Base-by-base conservation (phyloP, 2,329 filamentous ascomycete genomes). In the Acarospora socialis region DNA sequence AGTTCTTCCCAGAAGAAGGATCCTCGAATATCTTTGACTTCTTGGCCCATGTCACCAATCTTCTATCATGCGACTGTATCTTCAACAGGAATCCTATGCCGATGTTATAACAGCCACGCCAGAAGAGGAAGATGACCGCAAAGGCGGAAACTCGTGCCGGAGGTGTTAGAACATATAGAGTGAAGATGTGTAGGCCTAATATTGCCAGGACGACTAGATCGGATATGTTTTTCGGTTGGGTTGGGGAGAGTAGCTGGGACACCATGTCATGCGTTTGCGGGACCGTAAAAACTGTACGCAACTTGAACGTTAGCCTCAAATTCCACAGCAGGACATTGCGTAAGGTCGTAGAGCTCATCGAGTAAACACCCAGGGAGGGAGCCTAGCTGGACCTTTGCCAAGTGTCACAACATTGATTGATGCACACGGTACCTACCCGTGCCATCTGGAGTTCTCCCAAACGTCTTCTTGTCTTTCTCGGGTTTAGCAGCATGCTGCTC, bases 201-300 rank as follows among this genome's bases (percentile, higher is more conserved):
- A 94, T 78, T 28, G 67, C 66, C 35, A 98, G 66, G 42, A 98
- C 84, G 37, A 79, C 51, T 36, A 74, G 59, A 56, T 98, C 90
- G 39, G 84, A 90, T 22, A 92, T 54, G 53, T 95, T 95, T 66
- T 98, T 98, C 32, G 90, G 84, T 53, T 95, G 80, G 44, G 80
- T 81, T 31, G 90, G 90, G 47, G 92, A 90, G 46, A 98, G 73
- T 34, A 98, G 70, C 60, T 95, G 90, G 31, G 87, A 92, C 46
- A 98, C 87, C 90, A 98, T 95, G 60, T 98, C 90, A 65, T 94
- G 84, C 35, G 90, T 98, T 40, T 83, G 77, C 28, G 90, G 90
- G 33, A 98, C 90, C 36, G 83, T 79, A 53, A 98, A 98, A 48
- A 93, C 90, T 95, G 49, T 28, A 43, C 22, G 26, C n/a, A n/a